Base-by-base conservation (phyloP, 352 stramenopile genomes). In the Phytophthora tubulina region DNA sequence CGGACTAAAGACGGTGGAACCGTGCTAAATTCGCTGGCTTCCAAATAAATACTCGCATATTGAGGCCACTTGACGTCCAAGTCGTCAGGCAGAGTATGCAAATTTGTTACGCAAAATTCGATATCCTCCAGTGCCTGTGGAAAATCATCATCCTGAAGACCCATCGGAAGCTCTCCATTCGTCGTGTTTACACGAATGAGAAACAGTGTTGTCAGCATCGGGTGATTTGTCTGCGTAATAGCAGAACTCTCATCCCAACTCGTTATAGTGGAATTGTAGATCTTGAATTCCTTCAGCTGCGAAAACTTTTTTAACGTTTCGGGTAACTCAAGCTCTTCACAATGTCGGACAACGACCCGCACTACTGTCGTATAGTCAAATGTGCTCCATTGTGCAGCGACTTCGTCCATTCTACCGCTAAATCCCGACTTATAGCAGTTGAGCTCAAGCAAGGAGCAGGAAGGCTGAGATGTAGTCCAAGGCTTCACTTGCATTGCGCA, bases 371-470 rank as follows among this genome's bases (percentile, higher is more conserved):
- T 42, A 11, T 68, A 52, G 14, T 78, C 61, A 32, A 72, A 72
- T 11, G 8, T 30, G 15, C 32, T 70, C 57, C 72, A 77, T 38
- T 59, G 42, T 1, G 31, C 38, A 8, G 42, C 9, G 6, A 76
- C 9, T 11, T 79, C 68, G 0, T 6, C 3, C 15, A 27, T 46
- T 14, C 42, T 50, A 9, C 77, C 70, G 15, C 17, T 21, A 17
- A 63, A 33, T 50, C 59, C n/a, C 58, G 35, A 56, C 72, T 64
- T 1, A 13, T 49, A n/a, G 32, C 80, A 89, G 27, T 80, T 68
- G 3, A 85, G 67, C 13, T 73, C 42, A n/a, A 91, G 42, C 15
- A 85, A 76, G 9, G 71, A 76, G 17, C 83, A 91, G 2, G 73
- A 72, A 6, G 78, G 59, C 10, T 76, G 61, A 10, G 53, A 42